Evolutionary conservation across 306 rosid species (phyloP).

Genomic region (Lablab purpureus): DNA sequence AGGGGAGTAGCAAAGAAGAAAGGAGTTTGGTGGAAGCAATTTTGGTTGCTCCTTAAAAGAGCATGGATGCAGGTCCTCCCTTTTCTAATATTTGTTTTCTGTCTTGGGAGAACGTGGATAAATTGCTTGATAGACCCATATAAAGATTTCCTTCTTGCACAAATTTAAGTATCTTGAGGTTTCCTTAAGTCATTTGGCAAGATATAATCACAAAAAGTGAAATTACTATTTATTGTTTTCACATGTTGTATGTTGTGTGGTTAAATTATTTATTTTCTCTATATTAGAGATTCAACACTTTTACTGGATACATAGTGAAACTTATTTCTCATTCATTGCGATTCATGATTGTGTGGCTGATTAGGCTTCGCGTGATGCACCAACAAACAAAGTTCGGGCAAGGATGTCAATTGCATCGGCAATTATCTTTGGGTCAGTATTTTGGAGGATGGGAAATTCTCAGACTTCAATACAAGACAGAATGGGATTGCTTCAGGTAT

Average conservation of each 20-base stretch:
- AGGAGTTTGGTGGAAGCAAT: conserved; percentile 93
- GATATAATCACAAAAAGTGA: conserved; percentile 15
- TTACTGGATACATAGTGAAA: conserved; percentile 30
- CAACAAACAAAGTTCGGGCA: conserved; percentile 92
- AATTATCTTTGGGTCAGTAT: conserved; percentile 88
- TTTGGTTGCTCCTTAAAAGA: conserved; percentile 86
- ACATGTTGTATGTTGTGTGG: conserved; percentile 16
- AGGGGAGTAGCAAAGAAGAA: conserved; percentile 59
- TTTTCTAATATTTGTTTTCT: conserved; percentile 9
- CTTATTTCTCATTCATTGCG: conserved; percentile 47
- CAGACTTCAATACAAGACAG: conserved; percentile 98
- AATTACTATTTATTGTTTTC: conserved; percentile 23
- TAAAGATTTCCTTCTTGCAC: conserved; percentile 7
- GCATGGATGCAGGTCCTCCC: conserved; percentile 94
- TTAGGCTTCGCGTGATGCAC: conserved; percentile 91
- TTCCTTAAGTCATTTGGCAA: conserved; percentile 34
- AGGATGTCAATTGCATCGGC: conserved; percentile 95
- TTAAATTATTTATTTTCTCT: conserved; percentile 22
- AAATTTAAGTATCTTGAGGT: conserved; percentile 20
- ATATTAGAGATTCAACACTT: conserved; percentile 15
- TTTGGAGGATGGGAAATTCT: conserved; percentile 95
- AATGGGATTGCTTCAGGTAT: conserved; percentile 99
- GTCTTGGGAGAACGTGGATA: conserved; percentile 15
- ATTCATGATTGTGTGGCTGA: conserved; percentile 43
- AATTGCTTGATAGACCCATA: conserved; percentile 39